Evolutionary conservation across 139 green algal genomes (phyloP), one percentile per base, ranked within the genome.

Genomic region (Deuterostichococcus epilithicus): DNA sequence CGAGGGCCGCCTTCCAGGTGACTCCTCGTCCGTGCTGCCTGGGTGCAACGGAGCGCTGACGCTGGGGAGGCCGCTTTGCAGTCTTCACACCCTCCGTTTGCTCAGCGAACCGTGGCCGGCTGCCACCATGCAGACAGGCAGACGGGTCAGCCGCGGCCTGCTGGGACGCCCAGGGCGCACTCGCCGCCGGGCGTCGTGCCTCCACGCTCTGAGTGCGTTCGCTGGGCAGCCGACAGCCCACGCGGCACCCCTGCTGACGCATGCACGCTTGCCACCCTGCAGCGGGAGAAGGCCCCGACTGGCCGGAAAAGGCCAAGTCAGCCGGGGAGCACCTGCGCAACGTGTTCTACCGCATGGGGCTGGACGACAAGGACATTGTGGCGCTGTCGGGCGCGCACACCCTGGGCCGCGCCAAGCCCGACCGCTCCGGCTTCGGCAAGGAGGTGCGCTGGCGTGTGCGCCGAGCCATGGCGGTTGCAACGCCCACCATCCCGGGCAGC

Each of bases 311-410:
- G 34, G 80, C 75, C 25, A 42, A 60, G 3, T 79, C 23, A 39
- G 77, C 92, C 20, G 88, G 81, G 0, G 77, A 74, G 8, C 89
- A 94, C 68, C 82, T 94, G 38, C 80, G 89, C 34, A 84, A 90
- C 42, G 86, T 97, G 23, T 96, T 96, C 76, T 88, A 96, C 83
- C 82, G 91, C 72, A 96, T 96, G 91, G 91, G 91, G 74, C 74
- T 96, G 71, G 87, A 72, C n/a, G 92, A 95, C 81, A 75, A 90
- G 80, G 90, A 90, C 39, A 90, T 91, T 38, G 87, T 90, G 20
- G 86, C 83, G 5, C 76, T 92, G 60, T 85, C 72, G n/a, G 87
- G 87, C 70, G 87, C 88, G 3, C 90, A 94, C 81, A 94, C 89
- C 0, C 33, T 94, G 34, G 89, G 89, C 33, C 83, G 91, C 20